phyloP scores from a whole-genome alignment of 1,284 basidiomycete species.

The Xerocomus minutiporus region DNA sequence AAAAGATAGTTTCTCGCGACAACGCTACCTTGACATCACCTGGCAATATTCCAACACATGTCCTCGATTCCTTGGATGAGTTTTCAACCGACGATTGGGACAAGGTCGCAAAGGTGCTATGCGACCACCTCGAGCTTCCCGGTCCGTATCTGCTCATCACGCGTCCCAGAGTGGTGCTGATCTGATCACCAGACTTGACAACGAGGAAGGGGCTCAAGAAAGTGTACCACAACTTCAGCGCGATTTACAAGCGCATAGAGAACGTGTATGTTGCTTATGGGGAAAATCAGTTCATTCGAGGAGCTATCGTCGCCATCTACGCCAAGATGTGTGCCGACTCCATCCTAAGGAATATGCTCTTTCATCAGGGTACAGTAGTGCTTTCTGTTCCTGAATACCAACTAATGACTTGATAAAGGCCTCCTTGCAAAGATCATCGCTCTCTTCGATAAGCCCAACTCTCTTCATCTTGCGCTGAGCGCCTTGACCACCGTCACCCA shows the following conservation, averaged over 20 bases:
- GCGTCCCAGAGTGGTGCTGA: no score
- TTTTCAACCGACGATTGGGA: constrained; percentile 41
- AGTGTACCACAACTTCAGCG: constrained; percentile 49
- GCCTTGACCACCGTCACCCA: constrained; percentile 54
- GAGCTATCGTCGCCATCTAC: constrained; percentile 55
- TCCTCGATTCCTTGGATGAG: constrained; percentile 2
- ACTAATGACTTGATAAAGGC: constrained; percentile 32
- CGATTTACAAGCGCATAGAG: constrained; percentile 46
- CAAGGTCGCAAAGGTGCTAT: constrained; percentile 41
- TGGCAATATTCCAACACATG: no score
- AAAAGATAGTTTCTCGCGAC: not conserved
- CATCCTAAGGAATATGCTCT: constrained; percentile 51
- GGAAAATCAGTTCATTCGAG: constrained; percentile 39
- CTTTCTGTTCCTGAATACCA: not conserved
- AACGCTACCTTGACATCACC: no score
- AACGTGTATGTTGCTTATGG: constrained; percentile 35
- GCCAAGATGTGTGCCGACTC: constrained; percentile 58
- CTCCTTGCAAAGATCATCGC: constrained; percentile 50
- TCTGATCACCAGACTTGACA: constrained; percentile 40
- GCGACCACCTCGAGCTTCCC: constrained; percentile 47
- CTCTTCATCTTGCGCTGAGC: constrained; percentile 47
- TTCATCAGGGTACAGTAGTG: constrained; percentile 42
- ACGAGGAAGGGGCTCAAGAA: constrained; percentile 56
- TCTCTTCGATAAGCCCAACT: constrained; percentile 43
- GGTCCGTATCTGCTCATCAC: constrained; percentile 29